These are phyloP conservation scores for Aspergillus japonicus DNA, from an alignment of 2,329 filamentous ascomycete genomes.

Conservation along the genomic window DNA sequence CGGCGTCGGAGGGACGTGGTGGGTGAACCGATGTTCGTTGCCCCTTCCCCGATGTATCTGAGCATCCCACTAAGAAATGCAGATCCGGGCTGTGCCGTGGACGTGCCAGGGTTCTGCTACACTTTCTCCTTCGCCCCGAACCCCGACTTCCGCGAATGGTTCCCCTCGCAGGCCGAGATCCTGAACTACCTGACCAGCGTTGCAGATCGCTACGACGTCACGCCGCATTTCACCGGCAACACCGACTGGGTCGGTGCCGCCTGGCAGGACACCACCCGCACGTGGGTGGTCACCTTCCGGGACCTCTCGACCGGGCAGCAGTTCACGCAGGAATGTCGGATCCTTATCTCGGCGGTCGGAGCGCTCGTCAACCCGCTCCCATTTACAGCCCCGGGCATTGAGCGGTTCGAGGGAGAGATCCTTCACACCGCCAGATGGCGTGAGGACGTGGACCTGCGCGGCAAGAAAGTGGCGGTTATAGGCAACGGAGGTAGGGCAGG, in stretches of 20 bases:
- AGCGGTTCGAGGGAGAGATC: slow-evolving; percentile 8
- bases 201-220: not conserved
- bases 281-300: slow-evolving; percentile 6
- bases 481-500: slow-evolving; percentile 10
- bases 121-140: slow-evolving; percentile 14
- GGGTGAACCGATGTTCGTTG: slow-evolving; percentile 12
- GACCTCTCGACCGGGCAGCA: not conserved
- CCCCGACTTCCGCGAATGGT: slow-evolving; percentile 9
- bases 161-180: slow-evolving; percentile 11
- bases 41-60: not conserved
- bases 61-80: not conserved
- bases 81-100: slow-evolving; percentile 15
- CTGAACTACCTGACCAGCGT: slow-evolving; percentile 3
- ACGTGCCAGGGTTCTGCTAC: slow-evolving; percentile 13
- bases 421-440: slow-evolving; percentile 13
- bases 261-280: slow-evolving; percentile 7
- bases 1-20: slow-evolving; percentile 11
- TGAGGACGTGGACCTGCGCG: slow-evolving; percentile 6
- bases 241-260: slow-evolving; percentile 9
- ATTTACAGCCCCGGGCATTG: slow-evolving; percentile 3
- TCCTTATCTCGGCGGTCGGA: slow-evolving; percentile 12
- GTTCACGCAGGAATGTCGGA: slow-evolving; percentile 10
- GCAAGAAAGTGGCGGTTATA: slow-evolving; percentile 13
- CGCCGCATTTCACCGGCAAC: slow-evolving; percentile 5
- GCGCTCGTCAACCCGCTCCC: slow-evolving; percentile 9